These are phyloP conservation scores for Suhomyces taliae DNA, from an alignment of 1,139 yeast genomes.

Conservation along the genomic window DNA sequence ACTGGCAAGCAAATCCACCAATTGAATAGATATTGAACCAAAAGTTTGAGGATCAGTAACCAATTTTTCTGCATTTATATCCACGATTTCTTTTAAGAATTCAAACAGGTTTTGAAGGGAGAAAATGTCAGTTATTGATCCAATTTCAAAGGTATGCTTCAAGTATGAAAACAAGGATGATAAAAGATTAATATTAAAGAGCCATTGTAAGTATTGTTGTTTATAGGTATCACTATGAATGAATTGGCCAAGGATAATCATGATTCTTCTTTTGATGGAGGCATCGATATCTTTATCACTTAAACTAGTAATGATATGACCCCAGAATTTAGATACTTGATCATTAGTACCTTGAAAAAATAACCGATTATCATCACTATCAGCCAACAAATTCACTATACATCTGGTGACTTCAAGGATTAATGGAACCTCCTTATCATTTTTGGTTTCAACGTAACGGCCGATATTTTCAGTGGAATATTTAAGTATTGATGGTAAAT, in stretches of 20 bases:
- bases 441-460: constrained; percentile 6
- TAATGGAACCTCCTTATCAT: not conserved
- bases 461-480: constrained; percentile 11
- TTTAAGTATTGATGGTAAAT: constrained; percentile 10
- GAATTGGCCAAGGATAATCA: constrained; percentile 36
- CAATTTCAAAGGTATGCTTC: not conserved
- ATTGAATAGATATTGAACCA: constrained; percentile 1
- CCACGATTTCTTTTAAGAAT: constrained; percentile 10
- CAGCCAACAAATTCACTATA: constrained; percentile 38
- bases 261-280: constrained; percentile 13
- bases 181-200: constrained; percentile 14
- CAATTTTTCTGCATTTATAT: constrained; percentile 2
- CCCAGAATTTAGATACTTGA: constrained; percentile 25
- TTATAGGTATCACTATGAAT: constrained; percentile 28
- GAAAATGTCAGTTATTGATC: constrained; percentile 4
- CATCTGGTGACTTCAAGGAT: constrained; percentile 8
- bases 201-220: constrained; percentile 16
- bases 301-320: constrained; percentile 1
- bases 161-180: constrained; percentile 8
- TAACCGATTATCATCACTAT: constrained; percentile 34
- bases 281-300: constrained; percentile 1
- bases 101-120: constrained; percentile 7
- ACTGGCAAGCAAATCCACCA: constrained; percentile 2
- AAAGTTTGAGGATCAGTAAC: not conserved
- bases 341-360: constrained; percentile 14